These are phyloP conservation scores for Inga laurina DNA, from an alignment of 306 rosid genomes.

Conservation along the genomic window DNA sequence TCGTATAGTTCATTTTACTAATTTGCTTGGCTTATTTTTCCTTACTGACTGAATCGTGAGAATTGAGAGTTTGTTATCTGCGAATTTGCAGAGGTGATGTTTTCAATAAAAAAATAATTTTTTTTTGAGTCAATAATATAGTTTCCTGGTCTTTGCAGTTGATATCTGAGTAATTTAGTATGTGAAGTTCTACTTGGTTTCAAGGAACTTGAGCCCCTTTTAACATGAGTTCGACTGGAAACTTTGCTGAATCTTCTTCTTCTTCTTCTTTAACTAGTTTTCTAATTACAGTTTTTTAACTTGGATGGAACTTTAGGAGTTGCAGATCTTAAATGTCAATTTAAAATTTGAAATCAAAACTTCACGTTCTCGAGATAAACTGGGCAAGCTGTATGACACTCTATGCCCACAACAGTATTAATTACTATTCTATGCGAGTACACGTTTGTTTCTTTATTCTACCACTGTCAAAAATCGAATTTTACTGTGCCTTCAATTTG, in stretches of 20 bases:
- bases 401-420: neutral
- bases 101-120: neutral
- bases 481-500: neutral
- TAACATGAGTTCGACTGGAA: no score
- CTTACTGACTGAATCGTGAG: neutral
- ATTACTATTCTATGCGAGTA: neutral
- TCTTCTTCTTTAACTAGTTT: neutral
- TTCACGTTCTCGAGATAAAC: constrained; percentile 1
- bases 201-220: no score
- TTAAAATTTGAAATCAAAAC: constrained; percentile 8
- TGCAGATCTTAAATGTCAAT: constrained; percentile 1
- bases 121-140: constrained; percentile 6
- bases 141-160: no score
- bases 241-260: no score
- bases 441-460: neutral
- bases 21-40: constrained; percentile 12
- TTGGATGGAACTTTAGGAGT: neutral
- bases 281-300: neutral
- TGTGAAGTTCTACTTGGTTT: no score
- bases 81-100: neutral
- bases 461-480: neutral
- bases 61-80: constrained; percentile 1
- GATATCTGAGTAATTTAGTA: no score
- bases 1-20: neutral
- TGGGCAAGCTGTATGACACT: neutral